Percentiles rank a stretch among this genome's conserved stretches.
Evolutionary conservation across 495 filamentous ascomycete genomes (phyloP).

Genomic region (Lichenothelia convexa): DNA sequence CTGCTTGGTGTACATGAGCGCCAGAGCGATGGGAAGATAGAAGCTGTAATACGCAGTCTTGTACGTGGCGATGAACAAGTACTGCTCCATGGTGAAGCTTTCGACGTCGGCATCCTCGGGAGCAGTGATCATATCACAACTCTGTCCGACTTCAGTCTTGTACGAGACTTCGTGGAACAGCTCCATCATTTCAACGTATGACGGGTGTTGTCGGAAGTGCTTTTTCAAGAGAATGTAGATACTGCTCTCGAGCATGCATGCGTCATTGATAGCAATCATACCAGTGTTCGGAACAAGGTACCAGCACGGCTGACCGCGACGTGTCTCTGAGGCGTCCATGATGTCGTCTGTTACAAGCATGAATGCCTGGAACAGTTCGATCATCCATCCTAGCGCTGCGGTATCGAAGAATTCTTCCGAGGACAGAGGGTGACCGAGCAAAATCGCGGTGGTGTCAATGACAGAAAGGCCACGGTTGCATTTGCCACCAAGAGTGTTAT

Average conservation of each 20-base stretch:
- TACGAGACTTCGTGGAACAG: slow-evolving; percentile 87
- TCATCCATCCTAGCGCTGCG: slow-evolving; percentile 84
- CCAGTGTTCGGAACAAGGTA: slow-evolving; percentile 74
- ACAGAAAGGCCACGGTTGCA: slow-evolving; percentile 98
- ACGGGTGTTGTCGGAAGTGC: slow-evolving; percentile 66
- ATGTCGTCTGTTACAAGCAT: slow-evolving; percentile 98
- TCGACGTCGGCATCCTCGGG: slow-evolving; percentile 86
- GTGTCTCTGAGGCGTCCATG: slow-evolving; percentile 88
- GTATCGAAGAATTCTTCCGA: slow-evolving; percentile 69
- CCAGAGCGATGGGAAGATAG: slow-evolving; percentile 91
- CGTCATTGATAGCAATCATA: slow-evolving; percentile 93
- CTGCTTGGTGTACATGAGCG: slow-evolving; percentile 59
- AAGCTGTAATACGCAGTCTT: slow-evolving; percentile 99
- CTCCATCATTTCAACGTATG: slow-evolving; percentile 80
- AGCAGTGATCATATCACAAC: slow-evolving; percentile 89
- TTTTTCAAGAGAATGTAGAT: slow-evolving; percentile 90
- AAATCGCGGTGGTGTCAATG: slow-evolving; percentile 67
- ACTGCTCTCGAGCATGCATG: slow-evolving; percentile 80
- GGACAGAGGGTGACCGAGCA: slow-evolving; percentile 52
- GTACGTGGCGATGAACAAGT: slow-evolving; percentile 95
- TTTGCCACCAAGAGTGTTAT: slow-evolving; percentile 87
- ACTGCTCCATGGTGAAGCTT: slow-evolving; percentile 86
- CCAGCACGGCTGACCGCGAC: slow-evolving; percentile 88
- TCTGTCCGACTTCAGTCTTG: slow-evolving; percentile 87
- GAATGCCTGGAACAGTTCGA: slow-evolving; percentile 93